A percentile compares a stretch with the other conserved stretches of the same genome.
These are phyloP conservation scores for Ganoderma sinense DNA, from an alignment of 1,284 basidiomycete species.

Conservation along the genomic window DNA sequence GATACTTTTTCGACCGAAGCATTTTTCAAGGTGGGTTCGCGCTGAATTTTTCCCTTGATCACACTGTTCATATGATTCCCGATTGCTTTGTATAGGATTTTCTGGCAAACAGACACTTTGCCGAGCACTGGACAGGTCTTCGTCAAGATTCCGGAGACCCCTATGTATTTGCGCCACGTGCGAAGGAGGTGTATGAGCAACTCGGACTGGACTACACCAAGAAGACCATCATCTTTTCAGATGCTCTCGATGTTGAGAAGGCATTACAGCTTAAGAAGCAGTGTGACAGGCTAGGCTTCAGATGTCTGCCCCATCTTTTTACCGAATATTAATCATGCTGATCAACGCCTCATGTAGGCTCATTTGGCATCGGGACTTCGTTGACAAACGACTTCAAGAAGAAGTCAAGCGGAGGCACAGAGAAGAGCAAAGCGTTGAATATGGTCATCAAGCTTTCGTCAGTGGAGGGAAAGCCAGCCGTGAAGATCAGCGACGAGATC, in stretches of 20 bases:
- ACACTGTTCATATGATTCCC: neutral
- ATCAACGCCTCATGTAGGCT: constrained; percentile 47
- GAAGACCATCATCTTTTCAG: constrained; percentile 86
- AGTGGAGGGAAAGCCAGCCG: constrained; percentile 77
- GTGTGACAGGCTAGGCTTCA: constrained; percentile 78
- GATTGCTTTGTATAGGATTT: constrained; percentile 59
- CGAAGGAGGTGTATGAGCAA: constrained; percentile 72
- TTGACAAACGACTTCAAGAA: constrained; percentile 88
- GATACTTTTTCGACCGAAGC: constrained; percentile 90
- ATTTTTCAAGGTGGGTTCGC: constrained; percentile 73
- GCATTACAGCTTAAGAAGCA: constrained; percentile 75
- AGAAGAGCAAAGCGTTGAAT: constrained; percentile 84
- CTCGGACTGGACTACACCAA: constrained; percentile 70
- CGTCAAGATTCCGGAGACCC: constrained; percentile 96
- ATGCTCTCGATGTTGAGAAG: constrained; percentile 78
- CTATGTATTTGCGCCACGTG: constrained; percentile 75
- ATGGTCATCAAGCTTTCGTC: constrained; percentile 92
- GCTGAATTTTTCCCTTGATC: neutral
- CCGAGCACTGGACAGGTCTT: constrained; percentile 78
- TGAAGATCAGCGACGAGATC: constrained; percentile 93
- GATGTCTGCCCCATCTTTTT: constrained; percentile 49
- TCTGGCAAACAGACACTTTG: constrained; percentile 61
- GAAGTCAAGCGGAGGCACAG: constrained; percentile 57
- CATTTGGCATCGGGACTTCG: constrained; percentile 92
- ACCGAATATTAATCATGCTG: neutral